A percentile compares a stretch with the other conserved stretches of the same genome.
Evolutionary conservation across 2,329 filamentous ascomycete genomes (phyloP).

Genomic region (Trichoderma sp.): DNA sequence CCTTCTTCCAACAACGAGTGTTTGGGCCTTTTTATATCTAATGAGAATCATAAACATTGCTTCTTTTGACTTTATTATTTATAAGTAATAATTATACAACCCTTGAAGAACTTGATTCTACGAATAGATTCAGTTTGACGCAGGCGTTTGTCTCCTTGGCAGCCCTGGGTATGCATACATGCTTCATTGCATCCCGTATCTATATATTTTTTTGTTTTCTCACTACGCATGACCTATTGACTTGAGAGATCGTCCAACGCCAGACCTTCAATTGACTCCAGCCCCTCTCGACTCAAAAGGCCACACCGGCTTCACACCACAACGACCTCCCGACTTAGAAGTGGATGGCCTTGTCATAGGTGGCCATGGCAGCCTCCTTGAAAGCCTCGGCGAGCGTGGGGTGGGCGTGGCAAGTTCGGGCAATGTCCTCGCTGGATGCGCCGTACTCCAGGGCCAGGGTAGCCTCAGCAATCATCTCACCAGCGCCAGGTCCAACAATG

Average conservation of each 20-base stretch:
- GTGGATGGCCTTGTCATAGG: slow-evolving; percentile 93
- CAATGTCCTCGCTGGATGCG: slow-evolving; percentile 91
- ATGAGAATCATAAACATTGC: background rate
- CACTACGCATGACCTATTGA: slow-evolving; percentile 5
- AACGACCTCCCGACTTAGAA: slow-evolving; percentile 57
- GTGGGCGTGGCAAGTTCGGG: slow-evolving; percentile 93
- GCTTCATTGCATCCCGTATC: slow-evolving; percentile 6
- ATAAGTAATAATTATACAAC: slow-evolving; percentile 16
- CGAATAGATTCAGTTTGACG: slow-evolving; percentile 6
- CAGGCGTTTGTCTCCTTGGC: background rate
- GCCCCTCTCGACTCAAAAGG: background rate
- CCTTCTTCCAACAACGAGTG: background rate
- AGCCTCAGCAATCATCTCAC: slow-evolving; percentile 99
- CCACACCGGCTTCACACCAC: background rate
- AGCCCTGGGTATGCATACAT: background rate
- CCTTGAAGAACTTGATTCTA: slow-evolving; percentile 11
- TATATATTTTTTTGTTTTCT: slow-evolving; percentile 7
- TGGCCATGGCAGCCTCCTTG: slow-evolving; percentile 99
- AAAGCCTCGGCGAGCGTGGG: slow-evolving; percentile 96
- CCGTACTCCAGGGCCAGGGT: slow-evolving; percentile 96
- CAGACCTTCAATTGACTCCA: background rate
- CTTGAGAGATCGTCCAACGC: background rate
- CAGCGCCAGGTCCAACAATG: slow-evolving; percentile 93
- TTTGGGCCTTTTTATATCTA: background rate
- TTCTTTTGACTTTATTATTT: slow-evolving; percentile 16